Base-by-base conservation (phyloP, 202 grass and related monocot species). In the Hordeum pubiflorum region DNA sequence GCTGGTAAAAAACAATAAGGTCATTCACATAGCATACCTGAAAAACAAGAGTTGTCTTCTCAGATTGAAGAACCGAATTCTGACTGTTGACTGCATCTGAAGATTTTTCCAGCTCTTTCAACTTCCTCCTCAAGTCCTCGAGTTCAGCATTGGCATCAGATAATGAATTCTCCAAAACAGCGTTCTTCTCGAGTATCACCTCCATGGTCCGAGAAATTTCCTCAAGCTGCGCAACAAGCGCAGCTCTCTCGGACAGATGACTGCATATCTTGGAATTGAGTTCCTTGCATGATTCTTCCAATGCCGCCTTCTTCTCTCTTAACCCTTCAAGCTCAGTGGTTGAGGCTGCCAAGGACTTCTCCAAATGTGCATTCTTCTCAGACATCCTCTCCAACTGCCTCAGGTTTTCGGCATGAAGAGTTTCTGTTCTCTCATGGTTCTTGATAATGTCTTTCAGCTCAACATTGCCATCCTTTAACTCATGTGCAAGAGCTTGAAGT, bases 391-490 rank as follows among this genome's bases (percentile, higher is more conserved):
- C 84, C 46, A 98, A 59, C 61, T 86, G 83, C 74, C 73, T 88
- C 39, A 95, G 64, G 57, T 81, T 99, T 31, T 91, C 87, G 9
- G 71, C 48, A 58, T 90, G 83, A 58, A 89, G 77, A 72, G 54
- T 24, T 48, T 86, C 84, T 23, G 74, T 82, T 74, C 64, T 82
- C 69, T 82, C 87, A 65, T 90, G 87, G 41, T 88, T 91, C 80
- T 88, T 93, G 70, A 96, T 91, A 44, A 91, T 89, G 39, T 91
- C 85, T 88, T 93, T 94, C 32, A 96, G 57, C 76, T 93, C 90
- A 82, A 87, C 36, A 64, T 99, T 93, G 15, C 89, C 85, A 75
- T 91, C 69, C 79, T 80, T 91, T 62, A 96, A 61, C 48, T 99
- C 90, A 54, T 85, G 75, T 62, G 89, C 87, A 34, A 96, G 78